Percentiles rank a stretch among this genome's conserved stretches.
Evolutionary conservation across 73 alveolate genomes (phyloP).

Genomic region (Paramecium tetraurelia): DNA sequence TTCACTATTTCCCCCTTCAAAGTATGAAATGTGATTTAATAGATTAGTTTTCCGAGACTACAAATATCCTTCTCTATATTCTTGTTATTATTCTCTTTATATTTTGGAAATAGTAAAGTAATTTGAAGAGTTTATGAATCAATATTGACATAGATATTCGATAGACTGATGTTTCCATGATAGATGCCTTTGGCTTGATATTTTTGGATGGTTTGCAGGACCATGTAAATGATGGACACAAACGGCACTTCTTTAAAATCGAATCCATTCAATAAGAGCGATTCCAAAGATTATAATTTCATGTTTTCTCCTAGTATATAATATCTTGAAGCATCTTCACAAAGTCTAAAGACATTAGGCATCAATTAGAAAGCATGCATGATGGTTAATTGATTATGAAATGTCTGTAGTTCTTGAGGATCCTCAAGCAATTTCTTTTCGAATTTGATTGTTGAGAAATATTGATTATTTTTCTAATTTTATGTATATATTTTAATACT

Average conservation of each 20-base stretch:
- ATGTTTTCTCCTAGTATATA: not conserved
- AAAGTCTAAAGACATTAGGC: not conserved
- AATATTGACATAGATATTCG: not conserved
- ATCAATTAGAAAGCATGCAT: not conserved
- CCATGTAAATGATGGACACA: not conserved
- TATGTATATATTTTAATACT: not conserved
- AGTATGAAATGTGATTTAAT: not conserved
- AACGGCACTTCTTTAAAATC: slow-evolving; percentile 30
- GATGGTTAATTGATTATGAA: not conserved
- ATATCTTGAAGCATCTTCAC: not conserved
- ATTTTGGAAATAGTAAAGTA: not conserved
- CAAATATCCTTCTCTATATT: not conserved
- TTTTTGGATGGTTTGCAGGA: not conserved
- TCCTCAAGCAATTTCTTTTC: not conserved
- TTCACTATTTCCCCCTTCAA: not conserved
- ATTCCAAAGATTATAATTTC: not conserved
- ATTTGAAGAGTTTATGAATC: not conserved
- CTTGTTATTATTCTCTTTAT: not conserved
- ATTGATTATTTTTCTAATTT: not conserved
- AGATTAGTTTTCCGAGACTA: not conserved
- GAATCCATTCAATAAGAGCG: not conserved
- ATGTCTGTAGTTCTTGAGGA: not conserved
- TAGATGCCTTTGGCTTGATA: not conserved
- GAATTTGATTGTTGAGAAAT: not conserved
- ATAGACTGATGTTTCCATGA: not conserved